A percentile compares a stretch with the other conserved stretches of the same genome.
Evolutionary conservation across 1,139 yeast species (phyloP).

Genomic region (Spathaspora sp.): DNA sequence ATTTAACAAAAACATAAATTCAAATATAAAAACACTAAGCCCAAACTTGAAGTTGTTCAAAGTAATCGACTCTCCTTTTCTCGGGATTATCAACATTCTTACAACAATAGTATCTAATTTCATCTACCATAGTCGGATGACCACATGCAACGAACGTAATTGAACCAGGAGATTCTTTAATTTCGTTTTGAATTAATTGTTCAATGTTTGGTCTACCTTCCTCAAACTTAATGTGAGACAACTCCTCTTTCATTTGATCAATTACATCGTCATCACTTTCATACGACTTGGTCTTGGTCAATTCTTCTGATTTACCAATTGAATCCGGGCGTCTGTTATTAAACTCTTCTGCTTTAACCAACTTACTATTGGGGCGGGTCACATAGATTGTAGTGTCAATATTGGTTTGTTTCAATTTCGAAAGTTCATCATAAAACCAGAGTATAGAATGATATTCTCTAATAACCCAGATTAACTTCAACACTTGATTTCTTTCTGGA

Average conservation of each 20-base stretch:
- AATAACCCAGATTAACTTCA: constrained; percentile 36
- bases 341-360: too few species aligned
- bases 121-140: constrained; percentile 55
- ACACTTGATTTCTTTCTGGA: constrained; percentile 11
- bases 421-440: constrained; percentile 38
- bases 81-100: constrained; percentile 23
- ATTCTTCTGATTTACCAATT: neutral
- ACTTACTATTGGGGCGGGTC: constrained; percentile 18
- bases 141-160: constrained; percentile 53
- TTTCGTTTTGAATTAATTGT: constrained; percentile 24
- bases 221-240: constrained; percentile 29
- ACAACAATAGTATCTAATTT: constrained; percentile 37
- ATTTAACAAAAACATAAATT: too few species aligned
- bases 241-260: constrained; percentile 12
- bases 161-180: constrained; percentile 31
- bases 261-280: neutral
- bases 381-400: constrained; percentile 32
- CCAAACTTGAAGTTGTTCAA: constrained; percentile 43
- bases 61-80: constrained; percentile 34
- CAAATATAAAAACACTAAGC: too few species aligned
- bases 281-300: neutral
- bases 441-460: constrained; percentile 31
- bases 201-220: constrained; percentile 36
- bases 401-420: constrained; percentile 21
- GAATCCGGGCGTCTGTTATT: neutral